A percentile compares a stretch with the other conserved stretches of the same genome.
These are phyloP conservation scores for Mortierella sp. DNA, from an alignment of 371 early-diverging fungal genomes.

Conservation along the genomic window DNA sequence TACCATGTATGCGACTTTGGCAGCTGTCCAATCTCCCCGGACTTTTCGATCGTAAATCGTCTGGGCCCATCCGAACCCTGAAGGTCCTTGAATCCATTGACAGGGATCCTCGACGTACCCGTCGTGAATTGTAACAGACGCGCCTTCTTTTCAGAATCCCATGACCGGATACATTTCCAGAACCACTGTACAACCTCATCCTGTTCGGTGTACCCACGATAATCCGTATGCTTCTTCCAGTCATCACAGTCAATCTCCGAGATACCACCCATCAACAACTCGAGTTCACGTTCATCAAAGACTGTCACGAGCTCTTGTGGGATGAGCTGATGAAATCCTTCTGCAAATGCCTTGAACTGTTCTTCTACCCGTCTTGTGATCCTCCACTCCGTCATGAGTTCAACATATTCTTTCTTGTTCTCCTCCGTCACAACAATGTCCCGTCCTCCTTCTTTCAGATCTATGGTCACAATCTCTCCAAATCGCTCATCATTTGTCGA, in stretches of 20 bases:
- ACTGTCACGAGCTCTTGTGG: slow-evolving; percentile 92
- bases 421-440: slow-evolving; percentile 94
- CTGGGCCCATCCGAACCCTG: slow-evolving; percentile 97
- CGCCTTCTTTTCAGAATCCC: slow-evolving; percentile 94
- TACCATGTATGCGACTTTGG: slow-evolving; percentile 97
- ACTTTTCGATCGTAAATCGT: slow-evolving; percentile 95
- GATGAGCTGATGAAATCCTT: slow-evolving; percentile 96
- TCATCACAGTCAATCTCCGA: slow-evolving; percentile 98
- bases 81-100: slow-evolving; percentile 97
- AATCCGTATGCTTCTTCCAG: slow-evolving; percentile 99
- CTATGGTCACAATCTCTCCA: slow-evolving; percentile 88
- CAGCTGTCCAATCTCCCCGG: slow-evolving; percentile 82
- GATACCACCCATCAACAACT: slow-evolving; percentile 96
- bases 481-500: slow-evolving; percentile 93
- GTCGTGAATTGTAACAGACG: slow-evolving; percentile 97
- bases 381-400: slow-evolving; percentile 86
- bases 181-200: slow-evolving; percentile 97
- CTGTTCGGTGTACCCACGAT: slow-evolving; percentile 94
- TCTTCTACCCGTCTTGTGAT: slow-evolving; percentile 88
- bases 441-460: slow-evolving; percentile 89
- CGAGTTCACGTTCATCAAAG: slow-evolving; percentile 98
- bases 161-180: slow-evolving; percentile 92
- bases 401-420: slow-evolving; percentile 96
- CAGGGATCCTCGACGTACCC: slow-evolving; percentile 97
- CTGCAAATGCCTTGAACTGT: slow-evolving; percentile 92